Evolutionary conservation across 441 rosid species (phyloP), one percentile per base, ranked within the genome.

Genomic region (Erysimum cheiri): DNA sequence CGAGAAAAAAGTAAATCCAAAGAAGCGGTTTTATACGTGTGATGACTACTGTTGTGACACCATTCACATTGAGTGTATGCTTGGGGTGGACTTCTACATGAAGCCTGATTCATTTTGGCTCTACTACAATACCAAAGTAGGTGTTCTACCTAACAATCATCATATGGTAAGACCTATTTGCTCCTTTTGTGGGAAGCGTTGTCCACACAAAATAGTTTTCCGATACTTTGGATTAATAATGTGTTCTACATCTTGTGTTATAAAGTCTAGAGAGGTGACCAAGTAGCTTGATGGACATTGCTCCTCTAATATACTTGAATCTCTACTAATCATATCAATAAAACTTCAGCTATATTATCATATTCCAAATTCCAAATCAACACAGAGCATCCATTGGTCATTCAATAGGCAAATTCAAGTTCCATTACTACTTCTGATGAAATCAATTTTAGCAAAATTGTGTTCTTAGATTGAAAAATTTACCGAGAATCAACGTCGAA

Each of bases 401-500:
- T 33, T 37, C 26, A 10, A 35, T 44, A 5, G 4, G 22, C 11
- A 19, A n/a, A n/a, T n/a, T 19, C 22, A 19, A 19, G 22, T 19
- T 19, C 22, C 22, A 19, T 19, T 1, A 19, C 22, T 19, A 19
- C 22, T 19, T 60, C 2, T 8, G 14, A 9, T 60, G 39, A 60
- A 28, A 43, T 29, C 6, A 61, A 61, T 10, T 44, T 3, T 1
- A 19, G 17, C 7, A n/a, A n/a, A n/a, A n/a, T n/a, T n/a, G n/a
- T n/a, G n/a, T n/a, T n/a, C n/a, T n/a, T n/a, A n/a, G n/a, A n/a
- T n/a, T n/a, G n/a, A n/a, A n/a, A n/a, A n/a, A n/a, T 7, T 64
- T 28, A 87, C 87, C 85, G 78, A 41, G 84, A 50, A 8, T 64
- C 57, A 40, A 70, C 53, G 39, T 58, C 36, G 65, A 77, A 77